phyloP scores from a whole-genome alignment of 441 rosid species.

The Populus hybrid region DNA sequence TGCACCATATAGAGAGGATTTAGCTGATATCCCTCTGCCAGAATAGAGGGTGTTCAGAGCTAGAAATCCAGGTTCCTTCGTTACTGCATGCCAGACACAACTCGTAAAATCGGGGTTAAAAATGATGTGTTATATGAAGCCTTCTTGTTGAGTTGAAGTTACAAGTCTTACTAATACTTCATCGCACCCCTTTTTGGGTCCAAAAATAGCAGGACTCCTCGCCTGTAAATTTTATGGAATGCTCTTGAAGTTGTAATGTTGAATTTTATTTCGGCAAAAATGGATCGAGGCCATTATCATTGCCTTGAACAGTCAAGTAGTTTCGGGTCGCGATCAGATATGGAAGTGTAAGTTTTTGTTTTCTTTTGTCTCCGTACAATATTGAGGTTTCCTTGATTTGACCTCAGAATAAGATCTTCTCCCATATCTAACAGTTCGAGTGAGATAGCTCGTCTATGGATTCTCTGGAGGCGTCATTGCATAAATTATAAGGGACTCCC shows the following conservation, averaged over 20 bases:
- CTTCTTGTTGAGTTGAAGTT: neutral
- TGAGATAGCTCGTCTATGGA: too few species aligned
- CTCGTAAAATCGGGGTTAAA: neutral
- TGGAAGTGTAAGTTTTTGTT: neutral
- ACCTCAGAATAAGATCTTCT: too few species aligned
- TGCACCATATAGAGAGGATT: constrained; percentile 46
- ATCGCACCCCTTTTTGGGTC: neutral
- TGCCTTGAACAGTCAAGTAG: neutral
- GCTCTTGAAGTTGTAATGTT: neutral
- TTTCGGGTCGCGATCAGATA: neutral
- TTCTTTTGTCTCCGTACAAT: too few species aligned
- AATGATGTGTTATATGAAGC: neutral
- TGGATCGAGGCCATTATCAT: neutral
- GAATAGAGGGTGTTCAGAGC: constrained; percentile 11
- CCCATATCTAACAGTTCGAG: too few species aligned
- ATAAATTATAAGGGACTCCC: too few species aligned
- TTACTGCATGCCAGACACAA: neutral
- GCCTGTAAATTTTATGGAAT: neutral
- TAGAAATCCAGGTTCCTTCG: neutral
- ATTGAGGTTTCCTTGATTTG: too few species aligned
- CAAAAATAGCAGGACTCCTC: neutral
- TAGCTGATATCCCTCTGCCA: constrained; percentile 41
- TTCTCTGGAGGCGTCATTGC: too few species aligned
- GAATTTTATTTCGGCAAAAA: neutral
- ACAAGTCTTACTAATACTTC: neutral